phyloP scores from a whole-genome alignment of 1,284 basidiomycete genomes.

The Apiotrichum sp. region DNA sequence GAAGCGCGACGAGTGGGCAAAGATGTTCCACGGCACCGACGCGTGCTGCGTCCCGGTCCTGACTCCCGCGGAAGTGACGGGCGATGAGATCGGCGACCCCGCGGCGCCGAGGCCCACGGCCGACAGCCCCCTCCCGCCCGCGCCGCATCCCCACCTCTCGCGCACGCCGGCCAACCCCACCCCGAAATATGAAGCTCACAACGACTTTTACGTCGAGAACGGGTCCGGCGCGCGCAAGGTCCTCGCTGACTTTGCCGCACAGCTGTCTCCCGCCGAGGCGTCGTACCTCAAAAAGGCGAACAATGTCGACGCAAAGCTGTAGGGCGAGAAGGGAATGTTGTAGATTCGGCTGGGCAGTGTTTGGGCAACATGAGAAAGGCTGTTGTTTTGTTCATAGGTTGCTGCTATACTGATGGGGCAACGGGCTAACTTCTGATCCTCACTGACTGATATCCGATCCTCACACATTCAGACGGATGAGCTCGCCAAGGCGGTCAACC shows the following conservation, averaged over 20 bases:
- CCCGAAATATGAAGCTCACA: neutral
- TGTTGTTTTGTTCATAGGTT: too few relatives aligned
- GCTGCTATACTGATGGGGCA: too few relatives aligned
- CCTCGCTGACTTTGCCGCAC: neutral
- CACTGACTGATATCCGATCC: too few relatives aligned
- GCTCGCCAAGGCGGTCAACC: too few relatives aligned
- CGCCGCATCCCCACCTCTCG: constrained; percentile 6
- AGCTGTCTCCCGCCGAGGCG: neutral
- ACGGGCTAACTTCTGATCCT: too few relatives aligned
- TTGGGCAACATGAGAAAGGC: too few relatives aligned
- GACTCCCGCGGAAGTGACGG: constrained; percentile 4
- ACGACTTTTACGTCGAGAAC: constrained; percentile 6
- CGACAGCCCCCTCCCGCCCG: neutral
- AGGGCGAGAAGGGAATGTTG: neutral
- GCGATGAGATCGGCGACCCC: constrained; percentile 2
- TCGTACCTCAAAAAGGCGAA: constrained; percentile 4
- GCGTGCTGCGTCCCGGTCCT: constrained; percentile 13
- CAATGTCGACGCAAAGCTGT: constrained; percentile 2
- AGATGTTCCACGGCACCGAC: constrained; percentile 13
- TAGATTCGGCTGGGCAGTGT: too few relatives aligned
- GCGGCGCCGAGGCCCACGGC: neutral
- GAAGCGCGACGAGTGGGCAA: constrained; percentile 11
- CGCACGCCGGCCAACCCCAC: constrained; percentile 2
- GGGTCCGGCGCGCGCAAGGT: neutral
- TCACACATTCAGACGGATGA: too few relatives aligned